Percentiles rank a stretch among this genome's conserved stretches.
Evolutionary conservation across 2,329 filamentous ascomycete species (phyloP).

Genomic region (Raffaelea arxii): DNA sequence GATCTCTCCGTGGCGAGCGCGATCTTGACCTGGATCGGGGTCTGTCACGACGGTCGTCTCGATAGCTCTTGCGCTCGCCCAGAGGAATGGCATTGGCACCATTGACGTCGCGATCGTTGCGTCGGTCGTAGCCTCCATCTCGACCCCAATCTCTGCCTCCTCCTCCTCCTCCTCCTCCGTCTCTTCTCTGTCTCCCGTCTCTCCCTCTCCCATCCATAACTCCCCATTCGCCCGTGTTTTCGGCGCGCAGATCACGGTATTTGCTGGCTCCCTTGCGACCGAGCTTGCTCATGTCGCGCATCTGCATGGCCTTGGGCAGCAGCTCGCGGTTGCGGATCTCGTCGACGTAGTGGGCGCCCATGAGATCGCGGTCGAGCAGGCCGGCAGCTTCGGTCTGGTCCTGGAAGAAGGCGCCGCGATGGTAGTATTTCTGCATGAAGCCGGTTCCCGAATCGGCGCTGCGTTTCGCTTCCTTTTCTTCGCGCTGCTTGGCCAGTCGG

Average conservation of each 20-base stretch:
- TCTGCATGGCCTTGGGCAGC: slow-evolving; percentile 83
- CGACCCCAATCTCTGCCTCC: slow-evolving; percentile 27
- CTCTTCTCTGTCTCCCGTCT: not conserved
- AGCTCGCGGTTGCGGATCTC: slow-evolving; percentile 74
- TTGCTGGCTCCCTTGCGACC: slow-evolving; percentile 86
- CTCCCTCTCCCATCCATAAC: slow-evolving; percentile 43
- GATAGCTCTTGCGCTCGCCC: slow-evolving; percentile 44
- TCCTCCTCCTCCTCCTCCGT: slow-evolving; percentile 16
- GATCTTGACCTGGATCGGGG: slow-evolving; percentile 18
- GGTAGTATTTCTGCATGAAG: slow-evolving; percentile 90
- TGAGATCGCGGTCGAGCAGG: slow-evolving; percentile 71
- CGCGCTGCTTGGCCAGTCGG: slow-evolving; percentile 66
- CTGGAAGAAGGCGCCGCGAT: slow-evolving; percentile 92
- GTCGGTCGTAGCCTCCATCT: slow-evolving; percentile 50
- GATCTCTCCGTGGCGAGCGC: slow-evolving; percentile 33
- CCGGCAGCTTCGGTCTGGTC: slow-evolving; percentile 69
- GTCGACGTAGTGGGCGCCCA: slow-evolving; percentile 74
- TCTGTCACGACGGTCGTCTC: slow-evolving; percentile 19
- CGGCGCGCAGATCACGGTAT: slow-evolving; percentile 77
- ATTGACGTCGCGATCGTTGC: slow-evolving; percentile 37
- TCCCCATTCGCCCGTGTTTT: slow-evolving; percentile 88
- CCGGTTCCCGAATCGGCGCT: no score
- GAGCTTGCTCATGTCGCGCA: slow-evolving; percentile 86
- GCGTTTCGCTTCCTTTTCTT: slow-evolving; percentile 65
- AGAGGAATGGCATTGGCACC: slow-evolving; percentile 65